These are phyloP conservation scores for Nakazawaea anatomiae DNA, from an alignment of 805 yeast genomes.

Conservation along the genomic window DNA sequence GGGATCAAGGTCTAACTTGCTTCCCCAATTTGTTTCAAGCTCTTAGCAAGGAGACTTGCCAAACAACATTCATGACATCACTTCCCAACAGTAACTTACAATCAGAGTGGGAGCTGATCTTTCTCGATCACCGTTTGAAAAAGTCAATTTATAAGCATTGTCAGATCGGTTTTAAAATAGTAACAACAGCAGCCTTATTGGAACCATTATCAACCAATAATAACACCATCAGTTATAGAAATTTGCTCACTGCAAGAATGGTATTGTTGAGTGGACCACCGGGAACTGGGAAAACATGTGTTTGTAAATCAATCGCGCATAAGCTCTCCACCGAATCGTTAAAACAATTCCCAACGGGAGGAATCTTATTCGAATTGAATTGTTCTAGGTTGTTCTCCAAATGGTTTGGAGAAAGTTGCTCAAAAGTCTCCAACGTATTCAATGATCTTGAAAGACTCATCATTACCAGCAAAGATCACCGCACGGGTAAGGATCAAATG, in stretches of 20 bases:
- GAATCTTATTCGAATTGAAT: constrained; percentile 29
- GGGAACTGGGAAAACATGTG: constrained; percentile 38
- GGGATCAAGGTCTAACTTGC: background rate
- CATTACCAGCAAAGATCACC: background rate
- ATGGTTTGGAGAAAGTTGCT: constrained; percentile 40
- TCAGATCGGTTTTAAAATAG: background rate
- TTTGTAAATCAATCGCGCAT: constrained; percentile 34
- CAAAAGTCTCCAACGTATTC: constrained; percentile 28
- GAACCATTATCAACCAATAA: too few species aligned
- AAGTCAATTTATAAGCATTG: background rate
- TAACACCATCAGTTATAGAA: background rate
- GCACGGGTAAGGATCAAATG: constrained; percentile 1
- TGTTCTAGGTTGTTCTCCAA: constrained; percentile 34
- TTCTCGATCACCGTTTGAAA: background rate
- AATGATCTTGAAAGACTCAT: constrained; percentile 20
- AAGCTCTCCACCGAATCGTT: constrained; percentile 27
- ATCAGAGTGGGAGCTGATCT: background rate
- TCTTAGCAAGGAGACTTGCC: background rate
- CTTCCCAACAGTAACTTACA: background rate
- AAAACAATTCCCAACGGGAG: constrained; percentile 10
- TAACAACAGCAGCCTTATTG: background rate
- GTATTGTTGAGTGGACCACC: constrained; percentile 32
- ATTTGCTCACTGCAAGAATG: background rate
- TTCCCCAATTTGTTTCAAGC: background rate
- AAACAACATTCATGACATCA: background rate